Percentiles rank a stretch among this genome's conserved stretches.
Conservation (phyloP, 2,329 filamentous ascomycete species). For the Verticillium dahliae region DNA sequence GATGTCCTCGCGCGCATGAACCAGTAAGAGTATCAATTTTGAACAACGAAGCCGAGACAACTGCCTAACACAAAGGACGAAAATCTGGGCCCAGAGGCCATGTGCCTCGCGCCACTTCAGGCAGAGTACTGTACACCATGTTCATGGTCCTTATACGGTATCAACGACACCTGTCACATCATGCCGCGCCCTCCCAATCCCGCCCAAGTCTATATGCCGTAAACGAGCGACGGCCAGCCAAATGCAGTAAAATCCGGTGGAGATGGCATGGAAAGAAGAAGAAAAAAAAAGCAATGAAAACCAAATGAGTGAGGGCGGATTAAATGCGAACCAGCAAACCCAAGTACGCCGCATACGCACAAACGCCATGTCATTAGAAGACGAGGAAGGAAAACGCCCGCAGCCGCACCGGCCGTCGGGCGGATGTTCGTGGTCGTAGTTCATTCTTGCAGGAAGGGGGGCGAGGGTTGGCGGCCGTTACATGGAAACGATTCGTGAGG, state of each 20-base stretch:
- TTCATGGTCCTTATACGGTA: not conserved
- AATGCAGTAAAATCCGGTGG: not conserved
- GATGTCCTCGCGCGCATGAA: not conserved
- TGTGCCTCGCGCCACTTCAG: not conserved
- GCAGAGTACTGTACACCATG: not conserved
- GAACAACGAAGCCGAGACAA: not conserved
- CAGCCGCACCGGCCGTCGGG: not conserved
- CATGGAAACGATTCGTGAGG: constrained; percentile 35
- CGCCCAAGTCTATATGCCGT: not conserved
- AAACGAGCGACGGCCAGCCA: not conserved
- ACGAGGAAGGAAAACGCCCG: not conserved
- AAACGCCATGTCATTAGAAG: not conserved
- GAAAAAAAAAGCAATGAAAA: not conserved
- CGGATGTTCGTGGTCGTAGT: not conserved
- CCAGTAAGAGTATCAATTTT: not conserved
- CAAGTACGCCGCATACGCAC: not conserved
- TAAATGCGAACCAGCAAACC: not conserved
- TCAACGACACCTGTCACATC: not conserved
- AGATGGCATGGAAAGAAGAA: not conserved
- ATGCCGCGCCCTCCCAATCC: not conserved
- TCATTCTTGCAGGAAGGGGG: not conserved
- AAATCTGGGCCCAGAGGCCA: not conserved
- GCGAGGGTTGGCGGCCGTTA: constrained; percentile 17
- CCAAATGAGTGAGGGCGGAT: not conserved
- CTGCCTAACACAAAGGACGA: not conserved